Conservation (phyloP, 2,329 filamentous ascomycete genomes). For the Pestalotiopsis sp. region DNA sequence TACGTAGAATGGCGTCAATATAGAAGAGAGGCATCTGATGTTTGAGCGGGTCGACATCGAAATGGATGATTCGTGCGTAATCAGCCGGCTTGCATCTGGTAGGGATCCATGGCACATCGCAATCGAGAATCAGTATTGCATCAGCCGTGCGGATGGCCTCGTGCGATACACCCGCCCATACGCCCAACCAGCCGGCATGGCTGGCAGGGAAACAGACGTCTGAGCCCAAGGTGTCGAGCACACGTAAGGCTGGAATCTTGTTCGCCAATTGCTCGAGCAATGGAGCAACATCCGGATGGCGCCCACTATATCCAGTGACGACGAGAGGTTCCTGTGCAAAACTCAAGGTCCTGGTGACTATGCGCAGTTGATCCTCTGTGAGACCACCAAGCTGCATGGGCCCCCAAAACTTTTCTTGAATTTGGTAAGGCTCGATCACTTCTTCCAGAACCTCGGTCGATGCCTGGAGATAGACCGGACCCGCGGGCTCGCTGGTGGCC, state of each 20-base stretch:
- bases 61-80: slow-evolving; percentile 61
- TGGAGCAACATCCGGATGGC: slow-evolving; percentile 64
- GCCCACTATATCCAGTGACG: slow-evolving; percentile 71
- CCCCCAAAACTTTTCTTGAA: slow-evolving; percentile 72
- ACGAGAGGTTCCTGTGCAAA: slow-evolving; percentile 68
- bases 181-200: slow-evolving; percentile 69
- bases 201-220: slow-evolving; percentile 81
- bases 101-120: slow-evolving; percentile 93
- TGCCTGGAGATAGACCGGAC: slow-evolving; percentile 78
- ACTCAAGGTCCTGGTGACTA: slow-evolving; percentile 65
- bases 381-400: slow-evolving; percentile 68
- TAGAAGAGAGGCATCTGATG: slow-evolving; percentile 77
- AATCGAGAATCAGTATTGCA: slow-evolving; percentile 82
- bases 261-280: slow-evolving; percentile 70
- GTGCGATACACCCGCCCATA: slow-evolving; percentile 71
- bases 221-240: slow-evolving; percentile 76
- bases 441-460: slow-evolving; percentile 85
- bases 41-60: slow-evolving; percentile 69
- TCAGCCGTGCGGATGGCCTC: slow-evolving; percentile 76
- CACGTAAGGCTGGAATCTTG: slow-evolving; percentile 67
- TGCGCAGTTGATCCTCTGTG: slow-evolving; percentile 51
- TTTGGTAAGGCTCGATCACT: slow-evolving; percentile 72
- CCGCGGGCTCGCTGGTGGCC: slow-evolving; percentile 74
- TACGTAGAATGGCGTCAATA: slow-evolving; percentile 66
- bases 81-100: slow-evolving; percentile 64